phyloP scores from a whole-genome alignment of 2,329 filamentous ascomycete species.

The Fusarium fracticaudum region DNA sequence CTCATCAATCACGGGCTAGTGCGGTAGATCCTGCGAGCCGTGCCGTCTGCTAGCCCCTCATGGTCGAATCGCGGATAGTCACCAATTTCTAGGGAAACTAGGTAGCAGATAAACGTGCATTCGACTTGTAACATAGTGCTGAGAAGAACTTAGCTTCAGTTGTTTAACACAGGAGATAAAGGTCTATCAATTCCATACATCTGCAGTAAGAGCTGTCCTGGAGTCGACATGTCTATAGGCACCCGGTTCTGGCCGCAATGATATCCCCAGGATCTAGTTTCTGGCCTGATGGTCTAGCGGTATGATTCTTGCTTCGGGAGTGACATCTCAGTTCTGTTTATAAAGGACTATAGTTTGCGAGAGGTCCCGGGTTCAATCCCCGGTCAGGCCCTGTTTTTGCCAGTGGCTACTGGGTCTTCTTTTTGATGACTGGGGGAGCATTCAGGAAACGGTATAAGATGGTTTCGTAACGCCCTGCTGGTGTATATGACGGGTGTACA shows the following conservation, averaged over 20 bases:
- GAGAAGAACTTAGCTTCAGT: neutral
- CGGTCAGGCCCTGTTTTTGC: conserved; percentile 51
- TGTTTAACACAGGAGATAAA: no score
- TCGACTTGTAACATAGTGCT: accelerated
- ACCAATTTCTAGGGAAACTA: no score
- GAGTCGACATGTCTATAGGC: neutral
- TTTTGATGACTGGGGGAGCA: neutral
- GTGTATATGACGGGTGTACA: no score
- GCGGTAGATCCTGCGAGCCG: neutral
- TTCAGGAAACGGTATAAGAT: no score
- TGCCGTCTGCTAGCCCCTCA: neutral
- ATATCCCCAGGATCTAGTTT: conserved; percentile 9
- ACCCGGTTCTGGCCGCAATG: neutral
- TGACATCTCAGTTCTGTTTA: conserved; percentile 19
- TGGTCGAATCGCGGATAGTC: neutral
- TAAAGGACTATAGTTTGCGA: conserved; percentile 45
- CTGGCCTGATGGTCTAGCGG: conserved; percentile 31
- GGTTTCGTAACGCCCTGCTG: no score
- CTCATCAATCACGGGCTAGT: neutral
- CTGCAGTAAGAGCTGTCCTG: neutral
- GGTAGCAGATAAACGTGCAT: neutral
- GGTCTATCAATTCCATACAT: no score
- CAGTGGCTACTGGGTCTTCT: neutral
- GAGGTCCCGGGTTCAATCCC: conserved; percentile 59
- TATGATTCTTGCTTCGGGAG: conserved; percentile 33